Conservation (phyloP, 2,329 filamentous ascomycete genomes). For the Diaporthe citrichinensis region DNA sequence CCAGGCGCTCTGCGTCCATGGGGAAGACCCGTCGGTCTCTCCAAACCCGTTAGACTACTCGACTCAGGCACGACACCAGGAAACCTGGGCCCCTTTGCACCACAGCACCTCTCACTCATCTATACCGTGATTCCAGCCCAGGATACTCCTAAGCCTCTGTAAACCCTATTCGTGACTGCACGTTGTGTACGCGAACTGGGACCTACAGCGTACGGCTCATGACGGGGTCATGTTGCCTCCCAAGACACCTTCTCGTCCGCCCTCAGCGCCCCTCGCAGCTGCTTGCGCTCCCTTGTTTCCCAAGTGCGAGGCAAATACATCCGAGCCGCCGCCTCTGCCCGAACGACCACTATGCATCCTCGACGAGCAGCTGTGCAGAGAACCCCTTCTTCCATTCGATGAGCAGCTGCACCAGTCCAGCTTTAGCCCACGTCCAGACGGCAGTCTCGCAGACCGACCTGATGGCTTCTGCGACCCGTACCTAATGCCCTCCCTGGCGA, state of each 20-base stretch:
- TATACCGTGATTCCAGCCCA: neutral
- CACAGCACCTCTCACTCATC: neutral
- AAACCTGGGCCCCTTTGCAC: neutral
- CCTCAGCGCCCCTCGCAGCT: neutral
- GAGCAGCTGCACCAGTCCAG: neutral
- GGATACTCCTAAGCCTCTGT: too few species aligned
- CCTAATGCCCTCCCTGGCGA: slow-evolving; percentile 43
- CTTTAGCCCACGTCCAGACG: neutral
- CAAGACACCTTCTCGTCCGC: neutral
- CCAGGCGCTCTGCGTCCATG: neutral
- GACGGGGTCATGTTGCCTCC: neutral
- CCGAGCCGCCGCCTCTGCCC: neutral
- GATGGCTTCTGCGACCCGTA: slow-evolving; percentile 24
- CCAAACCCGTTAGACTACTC: too few species aligned
- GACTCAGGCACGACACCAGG: neutral
- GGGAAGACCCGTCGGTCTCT: too few species aligned
- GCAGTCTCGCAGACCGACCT: neutral
- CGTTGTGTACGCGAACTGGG: neutral
- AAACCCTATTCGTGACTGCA: neutral
- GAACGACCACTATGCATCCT: neutral
- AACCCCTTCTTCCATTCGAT: neutral
- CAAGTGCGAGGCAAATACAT: neutral
- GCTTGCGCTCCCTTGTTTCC: neutral
- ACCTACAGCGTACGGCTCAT: too few species aligned
- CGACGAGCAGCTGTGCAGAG: neutral